A percentile compares a stretch with the other conserved stretches of the same genome.
Evolutionary conservation across 1,139 yeast species (phyloP).

Genomic region (Yamadazyma trypodendri): DNA sequence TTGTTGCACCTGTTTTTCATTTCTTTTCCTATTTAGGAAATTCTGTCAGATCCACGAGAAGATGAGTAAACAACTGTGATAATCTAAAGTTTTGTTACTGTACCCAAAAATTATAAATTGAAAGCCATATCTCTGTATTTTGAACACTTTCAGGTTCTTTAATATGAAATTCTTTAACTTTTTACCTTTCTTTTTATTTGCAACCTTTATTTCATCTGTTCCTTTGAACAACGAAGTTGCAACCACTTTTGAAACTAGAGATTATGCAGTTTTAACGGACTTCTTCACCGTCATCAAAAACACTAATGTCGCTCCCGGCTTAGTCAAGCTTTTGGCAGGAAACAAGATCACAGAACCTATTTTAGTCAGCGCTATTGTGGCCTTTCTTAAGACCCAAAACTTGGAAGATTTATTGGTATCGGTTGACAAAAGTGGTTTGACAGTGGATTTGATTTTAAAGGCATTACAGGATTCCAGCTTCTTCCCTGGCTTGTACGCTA

Average conservation of each 20-base stretch:
- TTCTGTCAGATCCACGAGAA: neutral
- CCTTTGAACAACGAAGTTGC: constrained; percentile 3
- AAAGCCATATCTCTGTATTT: neutral
- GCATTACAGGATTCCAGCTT: constrained; percentile 27
- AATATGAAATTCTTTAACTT: constrained; percentile 1
- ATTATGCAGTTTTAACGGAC: constrained; percentile 15
- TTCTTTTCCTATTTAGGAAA: constrained; percentile 2
- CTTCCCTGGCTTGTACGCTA: constrained; percentile 24
- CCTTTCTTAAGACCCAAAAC: constrained; percentile 23
- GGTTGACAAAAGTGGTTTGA: constrained; percentile 29
- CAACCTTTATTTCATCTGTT: neutral
- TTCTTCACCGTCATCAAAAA: constrained; percentile 23
- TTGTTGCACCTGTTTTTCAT: neutral
- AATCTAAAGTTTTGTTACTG: too few relatives aligned
- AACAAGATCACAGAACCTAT: constrained; percentile 19
- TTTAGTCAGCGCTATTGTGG: constrained; percentile 24
- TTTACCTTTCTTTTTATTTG: constrained; percentile 1
- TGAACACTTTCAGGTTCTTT: neutral
- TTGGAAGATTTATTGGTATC: constrained; percentile 27
- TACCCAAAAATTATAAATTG: constrained; percentile 1
- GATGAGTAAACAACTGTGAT: neutral
- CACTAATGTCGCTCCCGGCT: constrained; percentile 23
- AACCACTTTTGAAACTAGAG: constrained; percentile 10
- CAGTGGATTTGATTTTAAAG: constrained; percentile 24
- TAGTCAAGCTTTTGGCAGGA: constrained; percentile 21